Percentiles rank a stretch among this genome's conserved stretches.
phyloP scores from a whole-genome alignment of 352 stramenopile genomes.

The Pythium volutum region DNA sequence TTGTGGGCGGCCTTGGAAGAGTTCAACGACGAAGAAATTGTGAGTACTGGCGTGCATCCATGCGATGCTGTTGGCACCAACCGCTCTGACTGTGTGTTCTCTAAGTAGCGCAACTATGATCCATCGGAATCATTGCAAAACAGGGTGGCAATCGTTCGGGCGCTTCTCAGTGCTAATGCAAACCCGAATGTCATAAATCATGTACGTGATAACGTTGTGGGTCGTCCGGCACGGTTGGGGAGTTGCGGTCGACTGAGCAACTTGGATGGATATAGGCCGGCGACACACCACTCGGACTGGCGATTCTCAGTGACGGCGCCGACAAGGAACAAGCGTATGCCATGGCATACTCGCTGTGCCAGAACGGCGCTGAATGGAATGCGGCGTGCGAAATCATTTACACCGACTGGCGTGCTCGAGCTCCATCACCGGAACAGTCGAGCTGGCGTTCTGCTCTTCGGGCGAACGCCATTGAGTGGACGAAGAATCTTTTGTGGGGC shows the following conservation, averaged over 20 bases:
- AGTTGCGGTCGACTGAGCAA: too few relatives aligned
- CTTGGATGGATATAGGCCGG: background rate
- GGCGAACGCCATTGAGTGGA: background rate
- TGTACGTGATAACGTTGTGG: background rate
- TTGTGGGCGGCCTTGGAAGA: background rate
- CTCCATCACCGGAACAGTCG: too few relatives aligned
- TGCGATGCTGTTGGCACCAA: too few relatives aligned
- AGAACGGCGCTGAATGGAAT: background rate
- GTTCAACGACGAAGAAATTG: background rate
- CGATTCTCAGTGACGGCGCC: conserved; percentile 2
- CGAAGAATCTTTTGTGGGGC: conserved; percentile 3
- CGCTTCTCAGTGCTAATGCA: background rate
- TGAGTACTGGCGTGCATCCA: background rate
- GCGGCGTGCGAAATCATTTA: background rate
- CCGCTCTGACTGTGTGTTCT: too few relatives aligned
- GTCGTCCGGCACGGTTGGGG: too few relatives aligned
- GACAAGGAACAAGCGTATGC: background rate
- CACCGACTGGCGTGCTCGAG: background rate
- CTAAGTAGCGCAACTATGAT: background rate
- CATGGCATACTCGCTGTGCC: background rate
- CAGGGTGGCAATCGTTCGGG: background rate
- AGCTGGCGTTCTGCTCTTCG: background rate
- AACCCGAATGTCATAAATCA: background rate
- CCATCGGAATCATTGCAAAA: background rate
- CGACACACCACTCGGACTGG: background rate